A percentile compares a stretch with the other conserved stretches of the same genome.
Evolutionary conservation across 192 early-diverging fungal species (phyloP).

Genomic region (Coemansia sp.): DNA sequence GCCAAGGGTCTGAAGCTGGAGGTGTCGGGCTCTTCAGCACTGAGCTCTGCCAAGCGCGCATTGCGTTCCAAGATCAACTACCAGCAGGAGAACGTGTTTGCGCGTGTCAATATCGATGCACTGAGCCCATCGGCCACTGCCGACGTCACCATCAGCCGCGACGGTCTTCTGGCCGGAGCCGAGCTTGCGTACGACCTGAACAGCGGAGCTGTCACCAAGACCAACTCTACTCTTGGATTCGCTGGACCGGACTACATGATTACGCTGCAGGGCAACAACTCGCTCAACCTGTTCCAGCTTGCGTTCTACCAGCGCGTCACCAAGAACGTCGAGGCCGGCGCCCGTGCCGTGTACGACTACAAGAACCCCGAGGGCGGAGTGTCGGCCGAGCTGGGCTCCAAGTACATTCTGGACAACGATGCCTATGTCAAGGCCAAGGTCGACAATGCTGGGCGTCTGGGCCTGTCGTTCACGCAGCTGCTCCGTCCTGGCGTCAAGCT

Average conservation of each 20-base stretch:
- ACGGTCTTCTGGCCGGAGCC: constrained; percentile 89
- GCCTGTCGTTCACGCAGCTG: constrained; percentile 90
- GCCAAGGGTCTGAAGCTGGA: constrained; percentile 98
- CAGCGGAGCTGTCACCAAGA: constrained; percentile 85
- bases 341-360: constrained; percentile 88
- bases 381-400: constrained; percentile 90
- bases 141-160: constrained; percentile 82
- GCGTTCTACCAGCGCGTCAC: constrained; percentile 98
- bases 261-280: constrained; percentile 88
- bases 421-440: constrained; percentile 92
- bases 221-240: constrained; percentile 87
- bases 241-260: constrained; percentile 84
- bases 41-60: constrained; percentile 58
- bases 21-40: constrained; percentile 78
- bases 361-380: constrained; percentile 71
- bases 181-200: constrained; percentile 93
- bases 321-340: constrained; percentile 90
- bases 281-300: constrained; percentile 82
- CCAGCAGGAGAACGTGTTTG: constrained; percentile 95
- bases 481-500: constrained; percentile 95
- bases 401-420: constrained; percentile 85
- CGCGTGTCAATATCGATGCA: constrained; percentile 85
- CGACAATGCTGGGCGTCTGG: constrained; percentile 80
- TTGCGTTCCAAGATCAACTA: constrained; percentile 74
- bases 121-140: constrained; percentile 90